Percentiles rank a stretch among this genome's conserved stretches.
Evolutionary conservation across 1,284 basidiomycete genomes (phyloP).

Genomic region (Cryptococcus sp.): DNA sequence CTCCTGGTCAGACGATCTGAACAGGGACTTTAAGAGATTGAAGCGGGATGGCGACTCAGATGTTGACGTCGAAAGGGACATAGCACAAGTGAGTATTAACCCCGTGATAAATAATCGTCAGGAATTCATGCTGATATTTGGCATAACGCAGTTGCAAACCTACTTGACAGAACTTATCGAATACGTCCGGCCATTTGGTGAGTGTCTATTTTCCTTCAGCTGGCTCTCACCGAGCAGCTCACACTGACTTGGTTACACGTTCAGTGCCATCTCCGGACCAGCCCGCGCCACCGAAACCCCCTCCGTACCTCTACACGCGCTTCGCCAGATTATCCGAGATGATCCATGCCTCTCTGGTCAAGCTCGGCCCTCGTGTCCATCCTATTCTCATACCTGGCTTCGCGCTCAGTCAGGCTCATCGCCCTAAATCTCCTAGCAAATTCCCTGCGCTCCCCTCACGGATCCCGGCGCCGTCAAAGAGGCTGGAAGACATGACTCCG

Average conservation of each 20-base stretch:
- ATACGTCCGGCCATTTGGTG: constrained; percentile 34
- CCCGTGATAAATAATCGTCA: neutral
- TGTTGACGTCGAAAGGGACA: constrained; percentile 1
- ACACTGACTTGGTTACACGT: neutral
- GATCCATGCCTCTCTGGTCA: constrained; percentile 28
- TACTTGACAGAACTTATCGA: constrained; percentile 33
- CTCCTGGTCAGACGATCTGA: constrained; percentile 10
- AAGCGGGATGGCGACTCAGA: constrained; percentile 3
- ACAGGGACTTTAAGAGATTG: constrained; percentile 2
- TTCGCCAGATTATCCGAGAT: constrained; percentile 32
- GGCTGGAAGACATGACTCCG: constrained; percentile 21
- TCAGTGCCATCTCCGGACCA: constrained; percentile 18
- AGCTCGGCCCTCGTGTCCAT: constrained; percentile 29
- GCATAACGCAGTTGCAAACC: constrained; percentile 27
- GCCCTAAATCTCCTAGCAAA: neutral
- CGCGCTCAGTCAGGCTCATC: neutral
- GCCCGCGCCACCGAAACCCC: constrained; percentile 28
- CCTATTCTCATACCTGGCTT: constrained; percentile 24
- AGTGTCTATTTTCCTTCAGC: constrained; percentile 1
- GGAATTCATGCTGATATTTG: neutral
- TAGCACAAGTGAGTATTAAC: neutral
- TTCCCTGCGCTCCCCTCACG: neutral
- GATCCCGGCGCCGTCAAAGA: neutral
- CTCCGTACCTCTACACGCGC: constrained; percentile 37
- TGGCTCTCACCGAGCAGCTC: neutral